Base-by-base conservation (phyloP, 106 monocot species). In the Dioscorea dumetorum region DNA sequence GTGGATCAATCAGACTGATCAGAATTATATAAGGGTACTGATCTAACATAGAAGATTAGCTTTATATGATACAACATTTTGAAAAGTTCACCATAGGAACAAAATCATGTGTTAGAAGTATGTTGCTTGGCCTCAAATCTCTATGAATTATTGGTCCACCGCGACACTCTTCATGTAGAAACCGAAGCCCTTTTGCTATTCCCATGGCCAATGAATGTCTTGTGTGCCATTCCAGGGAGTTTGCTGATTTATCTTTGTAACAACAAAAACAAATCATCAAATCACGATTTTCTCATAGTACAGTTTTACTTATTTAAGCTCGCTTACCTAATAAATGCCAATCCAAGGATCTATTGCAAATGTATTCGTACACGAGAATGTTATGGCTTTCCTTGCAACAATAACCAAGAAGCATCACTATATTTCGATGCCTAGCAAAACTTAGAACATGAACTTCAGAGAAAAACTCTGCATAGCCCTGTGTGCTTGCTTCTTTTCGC, bases 81-180 rank as follows among this genome's bases (percentile, higher is more conserved):
- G 41, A 41, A 41, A 14, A 66, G 66, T 64, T 60, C 61, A 82
- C 82, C 82, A 82, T 77, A 20, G 82, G 82, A 24, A 77, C 72
- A 70, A 77, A 82, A 48, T 82, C 82, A 73, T 77, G 82, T 22
- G 77, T 82, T 13, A 82, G 65, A 10, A 82, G 68, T 51, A 82
- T 73, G 59, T 82, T 82, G 77, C 77, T 73, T 69, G 82, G 82
- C 18, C 82, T 60, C 77, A 82, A 54, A 66, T 82, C 82, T 50
- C 82, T 63, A 60, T 82, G 82, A 74, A 82, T 73, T 28, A 77
- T 82, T 50, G 82, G 82, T 73, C 82, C 82, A 62, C 76, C 81
- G 69, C 81, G 81, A n/a, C 81, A 82, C 52, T 82, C 77, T 73
- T 82, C 82, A 60, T 82, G 82, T 49, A 82, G 50, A 73, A 82